Evolutionary conservation across 2,329 filamentous ascomycete species (phyloP), one percentile per base, ranked within the genome.

Genomic region (Fusarium abutilonis): DNA sequence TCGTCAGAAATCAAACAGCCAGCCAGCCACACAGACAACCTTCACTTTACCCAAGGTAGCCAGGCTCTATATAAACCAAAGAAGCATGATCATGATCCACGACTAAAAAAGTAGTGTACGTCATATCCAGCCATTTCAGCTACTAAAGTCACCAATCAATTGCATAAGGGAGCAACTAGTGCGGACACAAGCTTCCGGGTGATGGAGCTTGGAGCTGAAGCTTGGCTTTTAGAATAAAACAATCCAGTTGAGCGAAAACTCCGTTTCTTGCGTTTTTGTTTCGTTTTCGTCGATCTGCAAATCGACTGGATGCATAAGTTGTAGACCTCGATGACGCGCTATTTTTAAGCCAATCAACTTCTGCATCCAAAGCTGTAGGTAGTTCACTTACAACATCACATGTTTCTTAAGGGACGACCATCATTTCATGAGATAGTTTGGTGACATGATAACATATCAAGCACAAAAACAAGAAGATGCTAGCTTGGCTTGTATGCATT

Each of bases 91-190:
- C 42, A 63, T 57, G 52, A 55, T 63, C 42, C 60, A 56, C 42
- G 28, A 35, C 47, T 52, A 41, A 52, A 52, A 64, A 70, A 66
- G 56, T 70, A 67, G 57, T 66, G 32, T 64, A 70, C 68, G 68
- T 70, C 68, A 70, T 70, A 53, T 43, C 48, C 36, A 56, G 28
- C 55, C 60, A 60, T 52, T 44, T 57, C 52, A 49, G 44, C 57
- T 38, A 23, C 13, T 2, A 8, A 38, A 32, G 36, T 51, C 43
- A 36, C 68, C 67, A 66, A 70, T 70, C 52, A 56, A 40, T 23
- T 40, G 11, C 32, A 43, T 48, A 60, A 64, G 59, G 56, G 44
- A 61, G 46, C 50, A 23, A n/a, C 51, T 62, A 56, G 55, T 43
- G 19, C 49, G 45, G 53, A 46, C 58, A 63, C 58, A 68, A 68